Percentiles rank a stretch among this genome's conserved stretches.
phyloP scores from a whole-genome alignment of 768 basidiomycete species.

The Daedalea quercina region DNA sequence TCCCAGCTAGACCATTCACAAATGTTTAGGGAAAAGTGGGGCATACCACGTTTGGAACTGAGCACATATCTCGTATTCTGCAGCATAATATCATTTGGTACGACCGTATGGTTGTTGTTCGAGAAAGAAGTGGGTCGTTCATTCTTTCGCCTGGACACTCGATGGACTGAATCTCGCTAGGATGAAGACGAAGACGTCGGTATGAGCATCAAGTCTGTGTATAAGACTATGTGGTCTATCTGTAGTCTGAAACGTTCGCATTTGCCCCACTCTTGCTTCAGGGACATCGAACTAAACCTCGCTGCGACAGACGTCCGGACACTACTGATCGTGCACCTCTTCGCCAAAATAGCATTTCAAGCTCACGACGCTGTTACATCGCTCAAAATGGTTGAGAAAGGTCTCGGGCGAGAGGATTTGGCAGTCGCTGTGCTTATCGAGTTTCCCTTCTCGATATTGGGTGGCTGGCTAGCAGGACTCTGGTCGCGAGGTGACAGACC shows the following conservation, averaged over 20 bases:
- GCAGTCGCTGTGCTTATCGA: constrained; percentile 95
- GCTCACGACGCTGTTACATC: constrained; percentile 89
- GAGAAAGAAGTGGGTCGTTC: constrained; percentile 70
- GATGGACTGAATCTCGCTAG: constrained; percentile 29
- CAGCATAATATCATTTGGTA: constrained; percentile 68
- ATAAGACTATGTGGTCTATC: constrained; percentile 92
- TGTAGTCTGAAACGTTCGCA: constrained; percentile 81
- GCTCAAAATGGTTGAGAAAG: constrained; percentile 96
- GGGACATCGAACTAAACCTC: background rate
- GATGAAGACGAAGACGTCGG: constrained; percentile 77
- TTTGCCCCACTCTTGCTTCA: too few species aligned
- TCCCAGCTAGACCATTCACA: constrained; percentile 3
- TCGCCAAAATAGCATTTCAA: constrained; percentile 92
- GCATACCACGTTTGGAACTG: constrained; percentile 64
- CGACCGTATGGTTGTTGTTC: constrained; percentile 89
- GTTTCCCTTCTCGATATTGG: constrained; percentile 94
- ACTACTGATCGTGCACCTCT: constrained; percentile 78
- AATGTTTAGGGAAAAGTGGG: constrained; percentile 60
- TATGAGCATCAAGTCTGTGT: constrained; percentile 86
- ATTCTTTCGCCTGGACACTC: background rate
- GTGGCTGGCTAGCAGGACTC: constrained; percentile 89
- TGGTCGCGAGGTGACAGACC: constrained; percentile 82
- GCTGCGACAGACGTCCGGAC: constrained; percentile 75
- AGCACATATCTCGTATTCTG: constrained; percentile 83
- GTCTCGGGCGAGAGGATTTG: constrained; percentile 89